Percentiles rank a stretch among this genome's conserved stretches.
Evolutionary conservation across 164 flowering plant species (phyloP).

Genomic region (Echeveria elegans): DNA sequence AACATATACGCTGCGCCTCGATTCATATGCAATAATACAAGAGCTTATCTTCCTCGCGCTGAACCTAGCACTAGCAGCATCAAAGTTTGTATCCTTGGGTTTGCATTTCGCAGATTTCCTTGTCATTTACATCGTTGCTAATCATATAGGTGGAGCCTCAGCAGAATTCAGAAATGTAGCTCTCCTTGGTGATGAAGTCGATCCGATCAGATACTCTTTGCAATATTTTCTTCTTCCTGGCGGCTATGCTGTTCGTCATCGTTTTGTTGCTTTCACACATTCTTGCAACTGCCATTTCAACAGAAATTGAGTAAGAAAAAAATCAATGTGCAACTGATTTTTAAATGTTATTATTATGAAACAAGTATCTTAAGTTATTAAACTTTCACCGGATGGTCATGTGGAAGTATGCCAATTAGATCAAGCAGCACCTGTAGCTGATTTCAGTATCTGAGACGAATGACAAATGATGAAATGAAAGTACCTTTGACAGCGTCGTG

Average conservation of each 20-base stretch:
- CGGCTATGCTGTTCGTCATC: constrained; percentile 16
- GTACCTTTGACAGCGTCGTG: too few species aligned
- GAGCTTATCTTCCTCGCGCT: constrained; percentile 22
- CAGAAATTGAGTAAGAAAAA: not conserved
- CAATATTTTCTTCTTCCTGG: constrained; percentile 32
- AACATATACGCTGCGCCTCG: constrained; percentile 23
- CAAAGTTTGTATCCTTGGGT: not conserved
- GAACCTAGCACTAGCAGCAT: constrained; percentile 13
- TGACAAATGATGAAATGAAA: too few species aligned
- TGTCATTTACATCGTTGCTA: not conserved
- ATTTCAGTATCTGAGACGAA: not conserved
- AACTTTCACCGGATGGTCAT: too few species aligned
- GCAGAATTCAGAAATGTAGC: not conserved
- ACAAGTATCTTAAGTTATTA: too few species aligned
- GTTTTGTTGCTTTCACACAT: constrained; percentile 5
- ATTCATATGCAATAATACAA: constrained; percentile 34
- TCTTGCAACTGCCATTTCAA: not conserved
- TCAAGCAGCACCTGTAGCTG: too few species aligned
- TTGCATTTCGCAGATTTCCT: not conserved
- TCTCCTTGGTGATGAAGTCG: constrained; percentile 30
- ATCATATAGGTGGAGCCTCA: not conserved
- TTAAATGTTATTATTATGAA: too few species aligned
- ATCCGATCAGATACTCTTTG: constrained; percentile 46
- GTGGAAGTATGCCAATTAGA: too few species aligned
- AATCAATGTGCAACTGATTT: too few species aligned